phyloP scores from a whole-genome alignment of 768 basidiomycete species.

The Pisolithus marmoratus region DNA sequence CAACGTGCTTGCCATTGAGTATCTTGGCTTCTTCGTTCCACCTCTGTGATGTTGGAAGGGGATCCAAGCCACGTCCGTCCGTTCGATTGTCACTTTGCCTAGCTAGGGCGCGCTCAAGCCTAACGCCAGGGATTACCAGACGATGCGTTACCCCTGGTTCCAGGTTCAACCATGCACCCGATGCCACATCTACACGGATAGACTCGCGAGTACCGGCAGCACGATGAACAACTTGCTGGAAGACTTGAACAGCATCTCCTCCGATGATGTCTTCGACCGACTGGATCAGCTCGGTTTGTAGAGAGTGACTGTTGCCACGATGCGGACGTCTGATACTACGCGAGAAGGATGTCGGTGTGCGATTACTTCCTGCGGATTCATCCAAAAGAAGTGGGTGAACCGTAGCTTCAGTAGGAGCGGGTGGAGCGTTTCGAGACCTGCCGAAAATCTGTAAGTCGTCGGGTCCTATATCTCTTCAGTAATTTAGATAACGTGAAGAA shows the following conservation, averaged over 20 bases:
- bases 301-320: slow-evolving; percentile 43
- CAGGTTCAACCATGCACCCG: slow-evolving; percentile 55
- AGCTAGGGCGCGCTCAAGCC: slow-evolving; percentile 48
- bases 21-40: slow-evolving; percentile 89
- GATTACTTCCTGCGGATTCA: slow-evolving; percentile 40
- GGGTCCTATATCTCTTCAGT: slow-evolving; percentile 28
- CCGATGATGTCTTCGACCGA: slow-evolving; percentile 81
- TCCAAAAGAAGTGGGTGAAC: slow-evolving; percentile 82
- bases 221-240: slow-evolving; percentile 75
- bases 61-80: slow-evolving; percentile 53
- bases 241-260: slow-evolving; percentile 72
- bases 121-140: slow-evolving; percentile 46
- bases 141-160: slow-evolving; percentile 49
- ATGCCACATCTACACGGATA: slow-evolving; percentile 73
- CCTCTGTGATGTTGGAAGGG: slow-evolving; percentile 74
- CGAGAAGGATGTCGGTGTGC: slow-evolving; percentile 38
- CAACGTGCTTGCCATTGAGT: slow-evolving; percentile 67
- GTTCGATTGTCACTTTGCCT: slow-evolving; percentile 43
- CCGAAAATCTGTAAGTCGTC: slow-evolving; percentile 63
- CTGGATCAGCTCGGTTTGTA: slow-evolving; percentile 57
- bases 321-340: slow-evolving; percentile 52
- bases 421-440: slow-evolving; percentile 44
- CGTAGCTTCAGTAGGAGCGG: slow-evolving; percentile 60
- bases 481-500: background rate
- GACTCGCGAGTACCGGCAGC: slow-evolving; percentile 54